Evolutionary conservation across 441 rosid genomes (phyloP).

Genomic region (Adansonia madagascariensis): DNA sequence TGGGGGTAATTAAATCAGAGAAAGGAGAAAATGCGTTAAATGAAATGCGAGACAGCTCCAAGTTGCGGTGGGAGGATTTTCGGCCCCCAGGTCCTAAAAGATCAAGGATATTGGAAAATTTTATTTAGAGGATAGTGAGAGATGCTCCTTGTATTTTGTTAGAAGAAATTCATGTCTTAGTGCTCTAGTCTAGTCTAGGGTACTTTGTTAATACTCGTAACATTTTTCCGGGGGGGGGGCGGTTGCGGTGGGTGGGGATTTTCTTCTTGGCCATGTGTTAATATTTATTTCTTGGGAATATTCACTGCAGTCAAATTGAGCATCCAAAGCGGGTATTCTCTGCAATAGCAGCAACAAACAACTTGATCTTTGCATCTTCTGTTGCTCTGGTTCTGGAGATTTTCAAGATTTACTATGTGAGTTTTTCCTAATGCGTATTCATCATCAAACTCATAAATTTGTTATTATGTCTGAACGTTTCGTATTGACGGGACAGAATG

Average conservation of each 20-base stretch:
- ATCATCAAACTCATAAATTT: neutral
- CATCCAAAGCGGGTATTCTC: neutral
- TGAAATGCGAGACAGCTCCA: slow-evolving; percentile 58
- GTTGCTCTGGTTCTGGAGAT: neutral
- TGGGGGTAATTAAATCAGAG: slow-evolving; percentile 65
- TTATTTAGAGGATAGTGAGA: slow-evolving; percentile 54
- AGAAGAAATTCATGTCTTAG: slow-evolving; percentile 14
- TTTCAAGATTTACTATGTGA: neutral
- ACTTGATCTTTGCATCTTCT: neutral
- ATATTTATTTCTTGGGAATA: slow-evolving; percentile 12
- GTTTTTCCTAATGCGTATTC: neutral
- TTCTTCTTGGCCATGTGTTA: slow-evolving; percentile 21
- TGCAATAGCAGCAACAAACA: neutral
- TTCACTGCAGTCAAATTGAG: slow-evolving; percentile 14
- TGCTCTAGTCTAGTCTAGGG: too few relatives aligned
- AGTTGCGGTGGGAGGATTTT: slow-evolving; percentile 73
- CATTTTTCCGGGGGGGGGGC: neutral
- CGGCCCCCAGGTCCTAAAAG: slow-evolving; percentile 55
- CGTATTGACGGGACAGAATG: neutral
- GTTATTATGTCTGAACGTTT: neutral
- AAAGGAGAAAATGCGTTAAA: slow-evolving; percentile 62
- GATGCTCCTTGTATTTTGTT: slow-evolving; percentile 41
- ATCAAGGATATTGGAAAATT: slow-evolving; percentile 32
- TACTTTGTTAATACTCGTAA: too few relatives aligned
- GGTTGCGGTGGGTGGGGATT: slow-evolving; percentile 3